Base-by-base conservation (phyloP, 1,284 basidiomycete species). In the Sphagnurus paluster region DNA sequence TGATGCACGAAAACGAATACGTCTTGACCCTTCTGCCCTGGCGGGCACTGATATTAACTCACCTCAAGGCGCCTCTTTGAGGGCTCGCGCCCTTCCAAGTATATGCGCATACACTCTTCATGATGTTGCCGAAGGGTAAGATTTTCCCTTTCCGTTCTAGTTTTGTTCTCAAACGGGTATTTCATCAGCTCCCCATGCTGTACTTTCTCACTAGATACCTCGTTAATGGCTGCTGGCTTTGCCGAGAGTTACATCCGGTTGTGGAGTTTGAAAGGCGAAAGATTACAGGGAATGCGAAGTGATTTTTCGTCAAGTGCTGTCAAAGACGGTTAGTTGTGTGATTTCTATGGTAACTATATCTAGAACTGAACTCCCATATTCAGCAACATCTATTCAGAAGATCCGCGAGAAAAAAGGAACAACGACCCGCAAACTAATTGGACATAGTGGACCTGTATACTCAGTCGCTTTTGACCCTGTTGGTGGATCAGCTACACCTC, bases 401-500 rank as follows among this genome's bases (percentile, higher is more conserved):
- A 75, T 87, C 16, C 76, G 79, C 54, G 89, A 93, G 64, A 91
- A 87, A 63, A 86, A 86, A 46, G 90, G 86, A 1, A 76, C 79
- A 19, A 83, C 87, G 0, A 92, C 93, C 20, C 86, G 95, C 26
- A 98, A 98, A 69, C 78, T 99, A 10, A 86, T 99, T 43, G 97
- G 94, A 1, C 97, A 99, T 65, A 96, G 93, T 51, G 97, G 93
- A 1, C 93, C 97, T 14, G 93, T 99, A 21, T 99, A 98, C 65
- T 87, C 91, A 1, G 80, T 98, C 11, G 84, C 89, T 5, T 99
- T 99, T 61, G 97, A 99, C 63, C 93, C 95, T 1, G 67, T 93
- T 1, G 81, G 83, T 48, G 96, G 97, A 3, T 92, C 94, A 11
- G 86, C 91, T 16, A 78, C 79, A 2, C 79, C 93, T 2, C 95